Conservation (phyloP, 495 filamentous ascomycete species). For the Lasiosphaeriaceae sp. region DNA sequence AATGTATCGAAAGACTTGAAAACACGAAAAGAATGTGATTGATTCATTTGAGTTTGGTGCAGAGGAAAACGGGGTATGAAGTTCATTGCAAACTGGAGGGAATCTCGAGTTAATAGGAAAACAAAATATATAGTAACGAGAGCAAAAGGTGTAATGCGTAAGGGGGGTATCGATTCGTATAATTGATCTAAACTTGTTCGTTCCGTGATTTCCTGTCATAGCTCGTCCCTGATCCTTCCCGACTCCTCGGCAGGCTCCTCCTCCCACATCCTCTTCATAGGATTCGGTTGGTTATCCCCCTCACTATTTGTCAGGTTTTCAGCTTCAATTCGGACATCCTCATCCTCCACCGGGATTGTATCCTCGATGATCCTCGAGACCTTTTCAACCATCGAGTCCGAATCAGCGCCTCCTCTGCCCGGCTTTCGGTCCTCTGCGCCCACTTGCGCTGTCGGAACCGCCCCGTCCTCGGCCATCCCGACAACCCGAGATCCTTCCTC, state of each 20-base stretch:
- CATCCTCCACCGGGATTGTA: conserved; percentile 16
- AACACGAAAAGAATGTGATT: no score
- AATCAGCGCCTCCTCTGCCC: conserved; percentile 14
- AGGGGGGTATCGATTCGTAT: not conserved
- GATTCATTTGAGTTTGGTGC: no score
- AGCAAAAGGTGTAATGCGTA: no score
- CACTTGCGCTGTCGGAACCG: conserved; percentile 39
- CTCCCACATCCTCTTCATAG: conserved; percentile 84
- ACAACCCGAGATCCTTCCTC: conserved; percentile 23
- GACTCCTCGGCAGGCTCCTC: conserved; percentile 26
- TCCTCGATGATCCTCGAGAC: conserved; percentile 51
- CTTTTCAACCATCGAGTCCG: conserved; percentile 41
- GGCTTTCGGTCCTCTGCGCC: conserved; percentile 5
- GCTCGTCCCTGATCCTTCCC: conserved; percentile 33
- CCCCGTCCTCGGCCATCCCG: conserved; percentile 47
- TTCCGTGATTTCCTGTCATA: conserved; percentile 16
- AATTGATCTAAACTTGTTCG: not conserved
- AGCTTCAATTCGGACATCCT: conserved; percentile 15
- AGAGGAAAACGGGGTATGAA: no score
- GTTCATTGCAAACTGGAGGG: no score
- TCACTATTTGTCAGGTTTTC: conserved; percentile 19
- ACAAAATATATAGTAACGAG: no score
- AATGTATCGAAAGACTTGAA: no score
- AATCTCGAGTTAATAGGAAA: no score
- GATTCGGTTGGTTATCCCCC: conserved; percentile 38